phyloP scores from a whole-genome alignment of 352 stramenopile genomes.

The Phytophthora pini region DNA sequence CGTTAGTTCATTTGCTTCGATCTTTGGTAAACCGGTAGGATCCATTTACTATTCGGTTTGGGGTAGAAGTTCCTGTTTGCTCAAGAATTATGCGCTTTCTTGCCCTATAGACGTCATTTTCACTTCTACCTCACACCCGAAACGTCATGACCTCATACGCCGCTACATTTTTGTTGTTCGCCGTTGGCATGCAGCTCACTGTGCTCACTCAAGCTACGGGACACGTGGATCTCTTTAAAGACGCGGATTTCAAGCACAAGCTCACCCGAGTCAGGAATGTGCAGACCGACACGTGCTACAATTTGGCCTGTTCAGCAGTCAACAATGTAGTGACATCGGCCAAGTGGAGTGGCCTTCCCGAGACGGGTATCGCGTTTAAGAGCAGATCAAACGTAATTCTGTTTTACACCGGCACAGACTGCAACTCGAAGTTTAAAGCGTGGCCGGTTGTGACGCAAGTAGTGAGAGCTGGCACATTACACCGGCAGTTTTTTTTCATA shows the following conservation, averaged over 20 bases:
- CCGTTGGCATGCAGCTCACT: not conserved
- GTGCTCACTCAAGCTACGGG: slow-evolving; percentile 1
- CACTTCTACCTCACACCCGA: not conserved
- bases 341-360: slow-evolving; percentile 15
- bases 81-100: no score
- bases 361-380: not conserved
- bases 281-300: slow-evolving; percentile 17
- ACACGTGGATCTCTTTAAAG: slow-evolving; percentile 18
- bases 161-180: not conserved
- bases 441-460: slow-evolving; percentile 5
- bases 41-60: no score
- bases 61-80: no score
- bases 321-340: slow-evolving; percentile 6
- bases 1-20: no score
- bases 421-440: not conserved
- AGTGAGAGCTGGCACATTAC: no score
- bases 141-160: not conserved
- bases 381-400: not conserved
- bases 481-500: no score
- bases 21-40: no score
- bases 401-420: slow-evolving; percentile 6
- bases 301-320: not conserved
- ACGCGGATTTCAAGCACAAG: slow-evolving; percentile 18
- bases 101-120: not conserved
- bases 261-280: slow-evolving; percentile 6